Percentiles rank a stretch among this genome's conserved stretches.
Evolutionary conservation across 495 filamentous ascomycete species (phyloP).

Genomic region (Talaromyces adpressus): DNA sequence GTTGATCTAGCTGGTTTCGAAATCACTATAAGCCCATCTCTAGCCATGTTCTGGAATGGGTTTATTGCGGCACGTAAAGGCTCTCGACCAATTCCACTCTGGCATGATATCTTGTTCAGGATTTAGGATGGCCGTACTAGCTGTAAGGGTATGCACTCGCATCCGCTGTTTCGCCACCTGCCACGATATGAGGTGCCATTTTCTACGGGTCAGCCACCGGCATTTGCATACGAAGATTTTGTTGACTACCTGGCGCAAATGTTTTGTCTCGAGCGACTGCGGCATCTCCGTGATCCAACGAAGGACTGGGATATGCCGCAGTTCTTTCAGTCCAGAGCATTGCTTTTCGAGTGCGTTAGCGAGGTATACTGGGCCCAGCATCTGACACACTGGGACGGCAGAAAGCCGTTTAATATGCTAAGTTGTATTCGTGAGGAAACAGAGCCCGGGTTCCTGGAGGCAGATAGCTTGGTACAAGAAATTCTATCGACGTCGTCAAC

Average conservation of each 20-base stretch:
- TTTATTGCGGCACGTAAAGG: conserved; percentile 1
- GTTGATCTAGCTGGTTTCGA: conserved; percentile 9
- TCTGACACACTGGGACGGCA: conserved; percentile 4
- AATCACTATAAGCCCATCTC: background rate
- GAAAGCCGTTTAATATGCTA: conserved; percentile 8
- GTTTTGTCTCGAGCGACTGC: background rate
- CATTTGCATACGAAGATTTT: background rate
- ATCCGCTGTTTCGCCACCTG: conserved; percentile 1
- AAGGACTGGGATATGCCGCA: background rate
- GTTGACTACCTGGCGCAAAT: background rate
- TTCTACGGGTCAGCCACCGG: background rate
- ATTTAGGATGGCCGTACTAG: background rate
- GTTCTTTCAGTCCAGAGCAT: background rate
- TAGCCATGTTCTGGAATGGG: background rate
- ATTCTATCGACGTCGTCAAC: conserved; percentile 1
- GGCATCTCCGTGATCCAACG: conserved; percentile 1
- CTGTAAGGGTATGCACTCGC: background rate
- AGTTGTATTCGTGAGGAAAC: background rate
- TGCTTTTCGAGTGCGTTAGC: conserved; percentile 1
- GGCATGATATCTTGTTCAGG: background rate
- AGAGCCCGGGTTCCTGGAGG: background rate
- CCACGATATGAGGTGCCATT: background rate
- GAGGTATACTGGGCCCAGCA: conserved; percentile 3
- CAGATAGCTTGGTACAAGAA: background rate
- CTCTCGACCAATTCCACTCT: background rate